Percentiles rank a stretch among this genome's conserved stretches.
phyloP scores from a whole-genome alignment of 2,329 filamentous ascomycete species.

The Alternaria ventricosa region DNA sequence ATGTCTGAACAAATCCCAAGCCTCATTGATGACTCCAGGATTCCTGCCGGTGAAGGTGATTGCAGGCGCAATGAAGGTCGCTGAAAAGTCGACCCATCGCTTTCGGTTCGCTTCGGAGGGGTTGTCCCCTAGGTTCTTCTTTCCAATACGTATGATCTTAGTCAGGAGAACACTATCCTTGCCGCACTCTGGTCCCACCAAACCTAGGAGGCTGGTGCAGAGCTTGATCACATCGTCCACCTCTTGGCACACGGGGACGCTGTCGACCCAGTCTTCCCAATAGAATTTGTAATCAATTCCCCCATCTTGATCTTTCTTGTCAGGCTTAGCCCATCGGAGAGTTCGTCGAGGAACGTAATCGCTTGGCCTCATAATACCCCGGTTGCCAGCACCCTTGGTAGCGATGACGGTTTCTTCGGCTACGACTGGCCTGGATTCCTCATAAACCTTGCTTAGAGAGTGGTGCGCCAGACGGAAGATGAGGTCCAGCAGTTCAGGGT shows the following conservation, averaged over 20 bases:
- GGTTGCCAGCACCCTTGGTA: constrained; percentile 52
- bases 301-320: constrained; percentile 76
- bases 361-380: constrained; percentile 66
- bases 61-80: constrained; percentile 83
- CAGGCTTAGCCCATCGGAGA: constrained; percentile 83
- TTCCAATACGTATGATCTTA: constrained; percentile 86
- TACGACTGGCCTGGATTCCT: constrained; percentile 56
- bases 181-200: constrained; percentile 88
- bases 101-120: constrained; percentile 70
- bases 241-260: constrained; percentile 86
- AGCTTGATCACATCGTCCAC: constrained; percentile 90
- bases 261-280: constrained; percentile 97
- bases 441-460: constrained; percentile 78
- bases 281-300: constrained; percentile 87
- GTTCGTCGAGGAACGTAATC: constrained; percentile 69
- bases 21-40: constrained; percentile 80
- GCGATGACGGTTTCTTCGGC: constrained; percentile 50
- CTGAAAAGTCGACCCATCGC: constrained; percentile 85
- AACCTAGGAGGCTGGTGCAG: constrained; percentile 81
- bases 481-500: constrained; percentile 78
- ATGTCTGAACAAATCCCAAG: constrained; percentile 81
- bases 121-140: constrained; percentile 74
- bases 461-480: constrained; percentile 86
- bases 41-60: constrained; percentile 87
- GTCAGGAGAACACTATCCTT: constrained; percentile 78